Conservation (phyloP, 805 yeast species). For the Teunomyces panamensis region DNA sequence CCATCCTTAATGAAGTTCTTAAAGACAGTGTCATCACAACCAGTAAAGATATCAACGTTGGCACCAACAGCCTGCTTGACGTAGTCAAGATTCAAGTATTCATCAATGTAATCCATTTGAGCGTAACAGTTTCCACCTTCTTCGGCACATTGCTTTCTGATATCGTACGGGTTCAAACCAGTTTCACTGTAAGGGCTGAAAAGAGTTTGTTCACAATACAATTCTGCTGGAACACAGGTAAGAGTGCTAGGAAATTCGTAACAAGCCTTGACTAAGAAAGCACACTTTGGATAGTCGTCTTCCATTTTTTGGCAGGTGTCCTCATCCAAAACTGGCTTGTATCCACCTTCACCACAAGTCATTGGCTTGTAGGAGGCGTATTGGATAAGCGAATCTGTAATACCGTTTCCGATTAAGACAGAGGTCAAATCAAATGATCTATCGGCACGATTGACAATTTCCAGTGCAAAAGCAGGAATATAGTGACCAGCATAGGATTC, state of each 20-base stretch:
- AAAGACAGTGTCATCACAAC: constrained; percentile 50
- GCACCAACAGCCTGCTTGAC: constrained; percentile 62
- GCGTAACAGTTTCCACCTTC: constrained; percentile 53
- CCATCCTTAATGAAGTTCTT: constrained; percentile 54
- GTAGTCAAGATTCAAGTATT: constrained; percentile 49
- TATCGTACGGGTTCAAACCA: constrained; percentile 64
- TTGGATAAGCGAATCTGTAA: constrained; percentile 43
- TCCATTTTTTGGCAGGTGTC: constrained; percentile 36
- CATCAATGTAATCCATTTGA: constrained; percentile 47
- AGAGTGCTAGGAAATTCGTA: constrained; percentile 29
- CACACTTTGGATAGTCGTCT: constrained; percentile 33
- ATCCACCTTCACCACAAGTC: constrained; percentile 47
- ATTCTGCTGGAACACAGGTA: constrained; percentile 41
- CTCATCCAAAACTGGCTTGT: constrained; percentile 32
- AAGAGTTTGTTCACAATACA: constrained; percentile 28
- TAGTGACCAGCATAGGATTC: constrained; percentile 27
- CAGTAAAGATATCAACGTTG: constrained; percentile 42
- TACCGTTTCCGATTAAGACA: constrained; percentile 45
- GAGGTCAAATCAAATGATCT: constrained; percentile 30
- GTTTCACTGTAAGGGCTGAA: constrained; percentile 38
- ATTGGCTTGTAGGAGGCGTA: constrained; percentile 39
- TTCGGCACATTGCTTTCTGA: constrained; percentile 49
- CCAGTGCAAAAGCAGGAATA: constrained; percentile 21
- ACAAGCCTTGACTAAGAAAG: constrained; percentile 27
- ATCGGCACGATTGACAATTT: constrained; percentile 21